Base-by-base conservation (phyloP, 31 red algal species). In the Endocladia muricata region DNA sequence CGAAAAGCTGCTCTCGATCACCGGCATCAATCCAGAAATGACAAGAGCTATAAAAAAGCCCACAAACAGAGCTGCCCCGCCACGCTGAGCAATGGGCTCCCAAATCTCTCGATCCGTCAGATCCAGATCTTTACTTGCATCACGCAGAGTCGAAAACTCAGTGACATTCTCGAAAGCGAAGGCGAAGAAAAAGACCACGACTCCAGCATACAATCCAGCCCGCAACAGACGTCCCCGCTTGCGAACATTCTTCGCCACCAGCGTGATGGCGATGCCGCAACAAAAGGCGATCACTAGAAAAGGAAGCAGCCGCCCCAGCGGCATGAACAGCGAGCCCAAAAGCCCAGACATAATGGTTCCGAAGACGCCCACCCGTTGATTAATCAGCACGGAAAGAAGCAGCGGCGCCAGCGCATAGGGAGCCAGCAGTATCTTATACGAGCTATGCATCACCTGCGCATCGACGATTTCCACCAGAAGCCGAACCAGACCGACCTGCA, bases 1-100 rank as follows among this genome's bases (percentile, higher is more conserved):
- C 30, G 13, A 11, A 64, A 72, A 72, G 15, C 9, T 57, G 17
- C 67, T 57, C 55, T 72, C 67, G 30, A 72, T 9, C 39, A 72
- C 15, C 13, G 67, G 67, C 13, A 72, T 13, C 15, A 57, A 30
- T 15, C 67, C 67, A 72, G 13, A 17, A 11, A 57, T 25, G 25
- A 72, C 15, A 15, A 72, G 15, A 57, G 67, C 41, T n/a, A 26
- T 57, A 17, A 72, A 17, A 13, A 72, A 17, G 37, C 67, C 22
- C 15, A 64, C 26, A 17, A 9, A 11, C 11, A 64, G 26, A 17
- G 60, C 60, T 13, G 13, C 22, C 11, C 15, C 60, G 26, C 60
- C 11, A 11, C 26, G 17, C 60, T 64, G 60, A 11, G n/a, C 19
- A 11, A 29, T 9, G 11, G 9, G 11, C 11, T 9, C 60, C 15